Conservation (phyloP, 2,329 filamentous ascomycete species). For the Coniochaeta pulveracea region DNA sequence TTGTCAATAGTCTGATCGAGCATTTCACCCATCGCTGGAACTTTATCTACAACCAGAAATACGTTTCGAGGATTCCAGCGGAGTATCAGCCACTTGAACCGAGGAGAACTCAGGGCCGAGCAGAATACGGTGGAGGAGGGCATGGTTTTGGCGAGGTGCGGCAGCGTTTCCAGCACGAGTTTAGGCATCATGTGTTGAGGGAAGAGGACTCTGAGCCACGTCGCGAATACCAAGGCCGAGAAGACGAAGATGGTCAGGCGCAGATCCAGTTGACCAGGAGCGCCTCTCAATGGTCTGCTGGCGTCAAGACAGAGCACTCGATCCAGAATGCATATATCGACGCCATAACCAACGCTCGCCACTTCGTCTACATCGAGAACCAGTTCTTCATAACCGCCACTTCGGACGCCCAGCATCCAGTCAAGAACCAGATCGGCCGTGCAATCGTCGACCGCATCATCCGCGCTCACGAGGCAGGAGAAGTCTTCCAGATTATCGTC, state of each 20-base stretch:
- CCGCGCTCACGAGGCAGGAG: constrained; percentile 51
- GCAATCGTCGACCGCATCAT: constrained; percentile 70
- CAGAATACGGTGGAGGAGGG: constrained; percentile 15
- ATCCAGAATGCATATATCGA: constrained; percentile 78
- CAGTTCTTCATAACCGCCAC: constrained; percentile 87
- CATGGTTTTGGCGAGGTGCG: constrained; percentile 17
- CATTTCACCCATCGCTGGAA: constrained; percentile 90
- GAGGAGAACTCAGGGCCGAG: too few species aligned
- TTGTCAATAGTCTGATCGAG: constrained; percentile 60
- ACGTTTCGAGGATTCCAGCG: constrained; percentile 38
- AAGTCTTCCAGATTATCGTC: constrained; percentile 65
- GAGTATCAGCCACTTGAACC: constrained; percentile 31
- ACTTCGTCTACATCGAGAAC: constrained; percentile 75
- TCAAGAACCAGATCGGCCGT: constrained; percentile 67
- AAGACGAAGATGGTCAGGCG: constrained; percentile 15
- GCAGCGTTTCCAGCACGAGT: constrained; percentile 24
- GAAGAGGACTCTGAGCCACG: constrained; percentile 17
- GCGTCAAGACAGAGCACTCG: constrained; percentile 53
- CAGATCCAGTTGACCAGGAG: constrained; percentile 41
- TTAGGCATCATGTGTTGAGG: constrained; percentile 25
- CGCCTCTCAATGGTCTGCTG: constrained; percentile 38
- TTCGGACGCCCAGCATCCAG: constrained; percentile 54
- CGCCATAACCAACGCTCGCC: constrained; percentile 54
- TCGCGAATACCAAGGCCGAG: constrained; percentile 6
- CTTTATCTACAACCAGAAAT: constrained; percentile 79